Evolutionary conservation across 2,329 filamentous ascomycete genomes (phyloP), one percentile per base, ranked within the genome.

Genomic region (Elsinoe perseae): DNA sequence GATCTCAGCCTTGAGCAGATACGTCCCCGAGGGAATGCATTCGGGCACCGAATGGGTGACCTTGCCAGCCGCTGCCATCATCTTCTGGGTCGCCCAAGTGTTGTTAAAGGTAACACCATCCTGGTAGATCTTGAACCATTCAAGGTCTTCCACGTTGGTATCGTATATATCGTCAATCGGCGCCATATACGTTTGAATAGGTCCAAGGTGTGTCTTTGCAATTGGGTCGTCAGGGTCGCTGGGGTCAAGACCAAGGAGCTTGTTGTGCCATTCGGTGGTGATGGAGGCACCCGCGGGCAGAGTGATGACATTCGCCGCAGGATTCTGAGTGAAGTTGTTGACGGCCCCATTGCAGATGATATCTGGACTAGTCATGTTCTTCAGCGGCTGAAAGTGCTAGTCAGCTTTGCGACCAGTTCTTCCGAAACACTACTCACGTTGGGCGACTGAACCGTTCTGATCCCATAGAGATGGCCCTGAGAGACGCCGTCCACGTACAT

Each of bases 81-180:
- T 20, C 9, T 50, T 50, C 44, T 50, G 44, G 16, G 44, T 50
- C 3, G 44, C 44, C 44, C 44, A 50, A 14, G 44, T 50, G 18
- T 50, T 50, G 44, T 50, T 50, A 5, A 32, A 50, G 4, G 44
- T 30, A 4, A 50, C 44, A 20, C 44, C 44, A n/a, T 50, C 44
- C 28, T 50, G 44, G 28, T 50, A 50, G 23, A 50, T 50, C 21
- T 50, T 50, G 44, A 50, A 50, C 44, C 44, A 50, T n/a, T 50
- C 44, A 4, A 50, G 44, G 28, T 25, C 30, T 23, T 50, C 44
- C 23, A 50, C 44, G 20, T 50, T n/a, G 12, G 44, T 50, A 20
- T 50, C 44, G 16, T 50, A 50, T n/a, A 32, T 28, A 18, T 50
- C 28, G n/a, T 28, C 44, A 14, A 50, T 50, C 10, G 44, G 44